Percentiles rank a stretch among this genome's conserved stretches.
These are phyloP conservation scores for Phytophthora hibernalis DNA, from an alignment of 352 stramenopile species.

Conservation along the genomic window DNA sequence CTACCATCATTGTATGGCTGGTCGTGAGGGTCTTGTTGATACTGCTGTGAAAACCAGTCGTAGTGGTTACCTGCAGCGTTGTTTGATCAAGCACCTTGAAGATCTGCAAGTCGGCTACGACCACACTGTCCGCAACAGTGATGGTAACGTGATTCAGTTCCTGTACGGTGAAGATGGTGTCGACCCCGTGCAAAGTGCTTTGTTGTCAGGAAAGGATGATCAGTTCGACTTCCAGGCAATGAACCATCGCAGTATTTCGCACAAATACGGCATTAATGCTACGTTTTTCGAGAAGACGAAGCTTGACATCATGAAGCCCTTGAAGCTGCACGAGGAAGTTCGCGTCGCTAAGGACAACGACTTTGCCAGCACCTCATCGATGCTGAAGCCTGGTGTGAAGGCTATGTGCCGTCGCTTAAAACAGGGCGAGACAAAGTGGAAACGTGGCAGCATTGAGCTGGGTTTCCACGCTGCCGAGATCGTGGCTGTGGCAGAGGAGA, in stretches of 20 bases:
- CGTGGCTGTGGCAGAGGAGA: constrained; percentile 64
- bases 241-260: constrained; percentile 95
- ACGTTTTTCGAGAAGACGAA: constrained; percentile 92
- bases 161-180: constrained; percentile 99
- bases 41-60: constrained; percentile 99
- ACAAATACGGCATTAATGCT: constrained; percentile 92
- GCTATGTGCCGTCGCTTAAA: constrained; percentile 80
- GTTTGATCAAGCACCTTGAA: constrained; percentile 99
- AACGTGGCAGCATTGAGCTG: constrained; percentile 82
- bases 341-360: constrained; percentile 60
- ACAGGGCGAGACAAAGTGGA: constrained; percentile 85
- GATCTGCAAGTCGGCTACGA: constrained; percentile 99
- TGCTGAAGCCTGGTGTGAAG: constrained; percentile 64
- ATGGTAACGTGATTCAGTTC: constrained; percentile 99
- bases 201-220: constrained; percentile 93
- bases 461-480: constrained; percentile 80
- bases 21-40: constrained; percentile 98
- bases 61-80: constrained; percentile 99
- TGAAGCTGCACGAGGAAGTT: constrained; percentile 78
- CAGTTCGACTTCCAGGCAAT: constrained; percentile 96
- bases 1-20: constrained; percentile 99
- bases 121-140: constrained; percentile 97
- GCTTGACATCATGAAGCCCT: constrained; percentile 89
- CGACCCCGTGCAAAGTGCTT: constrained; percentile 96
- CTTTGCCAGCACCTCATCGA: constrained; percentile 42